Evolutionary conservation across 208 protist genomes (phyloP).

Genomic region (Acanthamoeba divionensis): DNA sequence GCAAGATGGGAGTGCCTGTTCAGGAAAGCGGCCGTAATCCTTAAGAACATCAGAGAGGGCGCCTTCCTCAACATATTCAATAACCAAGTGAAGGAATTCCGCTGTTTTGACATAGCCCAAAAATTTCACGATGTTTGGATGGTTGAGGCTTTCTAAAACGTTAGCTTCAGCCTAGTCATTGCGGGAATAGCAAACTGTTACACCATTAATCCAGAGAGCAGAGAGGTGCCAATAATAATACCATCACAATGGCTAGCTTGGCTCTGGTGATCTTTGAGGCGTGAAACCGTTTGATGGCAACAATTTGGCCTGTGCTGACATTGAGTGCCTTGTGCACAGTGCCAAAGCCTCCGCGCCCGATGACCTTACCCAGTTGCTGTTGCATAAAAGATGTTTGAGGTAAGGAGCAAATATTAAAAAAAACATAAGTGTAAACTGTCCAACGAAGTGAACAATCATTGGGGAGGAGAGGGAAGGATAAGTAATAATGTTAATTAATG

Average conservation of each 20-base stretch:
- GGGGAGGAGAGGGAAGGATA: not conserved
- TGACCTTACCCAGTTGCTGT: slow-evolving; percentile 56
- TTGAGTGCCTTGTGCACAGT: slow-evolving; percentile 78
- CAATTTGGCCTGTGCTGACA: slow-evolving; percentile 72
- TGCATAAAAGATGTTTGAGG: not conserved
- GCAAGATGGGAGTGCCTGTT: too few relatives aligned
- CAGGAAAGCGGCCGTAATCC: slow-evolving; percentile 85
- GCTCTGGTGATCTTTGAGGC: slow-evolving; percentile 63
- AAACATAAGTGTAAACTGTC: not conserved
- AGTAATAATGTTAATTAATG: not conserved
- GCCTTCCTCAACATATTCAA: slow-evolving; percentile 88
- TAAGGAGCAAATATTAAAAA: not conserved
- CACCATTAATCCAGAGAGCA: not conserved
- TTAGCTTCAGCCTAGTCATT: slow-evolving; percentile 73
- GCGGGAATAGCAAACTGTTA: not conserved
- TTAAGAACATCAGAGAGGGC: slow-evolving; percentile 85
- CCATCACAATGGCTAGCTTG: slow-evolving; percentile 63
- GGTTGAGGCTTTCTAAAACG: slow-evolving; percentile 80
- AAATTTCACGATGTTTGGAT: slow-evolving; percentile 86
- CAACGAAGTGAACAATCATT: not conserved
- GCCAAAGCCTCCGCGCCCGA: slow-evolving; percentile 77
- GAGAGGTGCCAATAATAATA: not conserved
- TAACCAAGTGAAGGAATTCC: slow-evolving; percentile 82
- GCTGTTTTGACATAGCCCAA: slow-evolving; percentile 74
- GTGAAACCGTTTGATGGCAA: slow-evolving; percentile 80